These are phyloP conservation scores for Hemisphaericaspora nanyangensis DNA, from an alignment of 805 yeast genomes.

Conservation along the genomic window DNA sequence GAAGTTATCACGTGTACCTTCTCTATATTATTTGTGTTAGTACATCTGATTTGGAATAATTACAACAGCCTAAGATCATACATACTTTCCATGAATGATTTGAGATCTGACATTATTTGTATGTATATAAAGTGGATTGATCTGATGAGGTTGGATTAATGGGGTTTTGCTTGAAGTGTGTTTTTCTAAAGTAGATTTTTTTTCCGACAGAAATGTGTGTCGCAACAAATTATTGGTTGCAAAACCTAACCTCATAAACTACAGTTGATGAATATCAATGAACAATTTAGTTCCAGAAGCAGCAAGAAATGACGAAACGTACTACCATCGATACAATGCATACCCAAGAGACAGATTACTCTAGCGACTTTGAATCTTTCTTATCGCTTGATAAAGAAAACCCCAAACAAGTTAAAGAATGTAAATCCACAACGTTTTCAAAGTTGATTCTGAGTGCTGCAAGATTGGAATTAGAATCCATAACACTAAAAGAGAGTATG, in stretches of 20 bases:
- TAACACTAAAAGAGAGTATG: conserved; percentile 19
- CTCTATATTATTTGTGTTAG: conserved; percentile 26
- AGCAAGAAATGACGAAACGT: no score
- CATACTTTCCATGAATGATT: conserved; percentile 31
- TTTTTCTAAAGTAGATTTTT: no score
- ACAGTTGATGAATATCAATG: no score
- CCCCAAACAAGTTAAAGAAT: neutral
- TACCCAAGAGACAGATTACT: conserved; percentile 17
- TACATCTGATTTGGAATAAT: neutral
- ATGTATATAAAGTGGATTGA: no score
- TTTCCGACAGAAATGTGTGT: no score
- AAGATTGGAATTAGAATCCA: conserved; percentile 25
- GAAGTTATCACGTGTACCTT: conserved; percentile 40
- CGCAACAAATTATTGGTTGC: no score
- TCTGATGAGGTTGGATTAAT: no score
- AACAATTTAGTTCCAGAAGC: no score
- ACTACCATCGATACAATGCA: conserved; percentile 2
- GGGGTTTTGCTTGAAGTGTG: no score
- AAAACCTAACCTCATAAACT: no score
- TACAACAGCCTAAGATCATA: conserved; percentile 5
- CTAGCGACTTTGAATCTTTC: conserved; percentile 17
- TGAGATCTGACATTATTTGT: conserved; percentile 26
- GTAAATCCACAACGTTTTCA: neutral
- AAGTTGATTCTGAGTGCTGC: conserved; percentile 25
- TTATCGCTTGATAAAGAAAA: conserved; percentile 5